These are phyloP conservation scores for Aspergillus sp. DNA, from an alignment of 2,329 filamentous ascomycete genomes.

Conservation along the genomic window DNA sequence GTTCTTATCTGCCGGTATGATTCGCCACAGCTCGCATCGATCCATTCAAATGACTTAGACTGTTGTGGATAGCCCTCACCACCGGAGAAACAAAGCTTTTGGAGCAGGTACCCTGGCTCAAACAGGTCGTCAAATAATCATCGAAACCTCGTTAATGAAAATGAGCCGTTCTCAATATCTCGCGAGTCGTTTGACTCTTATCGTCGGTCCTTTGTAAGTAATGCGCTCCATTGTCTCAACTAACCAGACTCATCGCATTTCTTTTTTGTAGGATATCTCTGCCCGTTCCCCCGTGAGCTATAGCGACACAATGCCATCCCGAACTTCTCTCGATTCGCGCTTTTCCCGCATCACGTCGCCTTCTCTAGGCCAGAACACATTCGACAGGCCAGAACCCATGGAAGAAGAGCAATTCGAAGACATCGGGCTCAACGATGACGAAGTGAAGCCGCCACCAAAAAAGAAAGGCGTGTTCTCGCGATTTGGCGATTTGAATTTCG, in stretches of 20 bases:
- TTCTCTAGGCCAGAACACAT: slow-evolving; percentile 52
- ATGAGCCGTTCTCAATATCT: slow-evolving; percentile 91
- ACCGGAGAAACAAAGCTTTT: slow-evolving; percentile 73
- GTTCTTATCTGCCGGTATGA: slow-evolving; percentile 83
- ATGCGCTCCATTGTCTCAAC: neutral
- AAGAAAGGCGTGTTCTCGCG: slow-evolving; percentile 72
- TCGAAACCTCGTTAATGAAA: slow-evolving; percentile 65
- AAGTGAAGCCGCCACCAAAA: slow-evolving; percentile 49
- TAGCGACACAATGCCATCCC: slow-evolving; percentile 53
- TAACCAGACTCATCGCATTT: neutral
- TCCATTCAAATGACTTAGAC: neutral
- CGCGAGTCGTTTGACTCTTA: slow-evolving; percentile 97
- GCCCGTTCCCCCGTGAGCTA: slow-evolving; percentile 69
- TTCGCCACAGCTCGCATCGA: slow-evolving; percentile 1
- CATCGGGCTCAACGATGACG: slow-evolving; percentile 74
- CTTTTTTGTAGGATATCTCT: slow-evolving; percentile 66
- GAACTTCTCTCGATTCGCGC: slow-evolving; percentile 75
- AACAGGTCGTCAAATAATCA: slow-evolving; percentile 49
- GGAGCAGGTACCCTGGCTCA: slow-evolving; percentile 50
- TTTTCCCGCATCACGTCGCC: slow-evolving; percentile 57
- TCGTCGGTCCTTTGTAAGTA: slow-evolving; percentile 81
- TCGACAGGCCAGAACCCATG: slow-evolving; percentile 57
- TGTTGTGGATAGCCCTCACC: slow-evolving; percentile 64
- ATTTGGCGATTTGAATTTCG: slow-evolving; percentile 56
- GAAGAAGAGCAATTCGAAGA: slow-evolving; percentile 83